Base-by-base conservation (phyloP, 352 stramenopile species). In the Aphanomyces invadans region DNA sequence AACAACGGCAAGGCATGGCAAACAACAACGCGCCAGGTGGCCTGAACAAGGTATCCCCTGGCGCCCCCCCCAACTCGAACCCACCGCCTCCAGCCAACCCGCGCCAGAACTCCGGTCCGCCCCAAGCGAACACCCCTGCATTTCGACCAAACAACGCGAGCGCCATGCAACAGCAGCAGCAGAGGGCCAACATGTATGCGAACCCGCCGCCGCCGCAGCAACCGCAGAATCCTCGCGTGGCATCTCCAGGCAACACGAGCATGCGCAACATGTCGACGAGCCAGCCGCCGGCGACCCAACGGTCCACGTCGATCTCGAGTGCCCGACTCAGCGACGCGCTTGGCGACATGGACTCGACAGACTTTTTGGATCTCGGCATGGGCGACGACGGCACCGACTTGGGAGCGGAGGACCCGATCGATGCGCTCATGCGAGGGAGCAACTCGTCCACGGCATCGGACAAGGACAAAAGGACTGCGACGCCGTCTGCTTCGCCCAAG, bases 341-440 rank as follows among this genome's bases (percentile, higher is more conserved):
- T 2, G 51, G 74, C 39, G 74, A 73, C 19, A 63, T 81, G 26
- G 86, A 95, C 66, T 87, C 80, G 29, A 76, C 76, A 2, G 84
- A 95, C 51, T 92, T 95, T 56, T 70, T 95, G 36, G 91, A 88
- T 44, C 62, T 95, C 62, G 86, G 92, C 64, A 53, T 95, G 51
- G 84, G 81, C 4, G 59, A 66, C 46, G 46, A 38, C 28, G 44
- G 44, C 28, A 38, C 28, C 11, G 59, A 66, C 17, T n/a, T 66
- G 44, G 28, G n/a, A n/a, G n/a, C 26, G 36, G 59, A 66, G 5
- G 59, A 66, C 39, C 26, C 54, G 9, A 62, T 31, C 10, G 44
- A 44, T 11, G 59, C 45, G 36, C 44, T 57, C 23, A 66, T 44
- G 28, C 23, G 59, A 2, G 23, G 45, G 2, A 21, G 26, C 19